Base-by-base conservation (phyloP, 2,329 filamentous ascomycete species). In the Nothophaeocryptopus gaeumannii region DNA sequence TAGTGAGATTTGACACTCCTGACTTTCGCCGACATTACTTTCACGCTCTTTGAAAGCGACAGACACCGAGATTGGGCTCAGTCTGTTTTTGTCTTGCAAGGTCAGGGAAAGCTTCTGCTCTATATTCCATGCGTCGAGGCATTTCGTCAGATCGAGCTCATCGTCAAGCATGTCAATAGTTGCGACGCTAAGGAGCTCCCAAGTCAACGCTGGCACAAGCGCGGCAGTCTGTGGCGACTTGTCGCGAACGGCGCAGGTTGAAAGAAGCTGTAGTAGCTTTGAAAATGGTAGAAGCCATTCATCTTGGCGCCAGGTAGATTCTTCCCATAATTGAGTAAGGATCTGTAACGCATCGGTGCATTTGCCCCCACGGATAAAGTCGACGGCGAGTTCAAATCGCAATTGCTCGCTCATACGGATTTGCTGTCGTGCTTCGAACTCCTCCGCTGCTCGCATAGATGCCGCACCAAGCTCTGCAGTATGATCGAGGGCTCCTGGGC, bases 231-330 rank as follows among this genome's bases (percentile, higher is more conserved):
- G 33, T 71, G 8, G 70, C 48, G 38, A 45, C 38, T 31, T 56
- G 45, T 48, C 45, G n/a, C 12, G 79, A 20, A 7, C 41, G 12
- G 47, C 78, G 60, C 78, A 81, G 50, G 80, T 73, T 53, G 80
- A 72, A 33, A 84, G 66, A 8, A 74, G 69, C 70, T 74, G 78
- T 38, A 78, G 70, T 35, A 82, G 74, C 35, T 77, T 74, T 45
- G 72, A 72, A 54, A 82, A 78, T 3, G 82, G 69, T 36, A 68
- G 63, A 74, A 77, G 81, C 81, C 82, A 85, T n/a, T 77, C 74
- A 60, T 81, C 76, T 37, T 66, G 67, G 39, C 82, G 76, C 82
- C 82, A 85, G n/a, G 70, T 73, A 63, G 79, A 75, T 8, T 64
- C 71, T 35, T 76, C 63, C 81, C 81, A 85, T 1, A 83, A 62